Conservation (phyloP, 73 alveolate genomes). For the Paramecium sonneborni region DNA sequence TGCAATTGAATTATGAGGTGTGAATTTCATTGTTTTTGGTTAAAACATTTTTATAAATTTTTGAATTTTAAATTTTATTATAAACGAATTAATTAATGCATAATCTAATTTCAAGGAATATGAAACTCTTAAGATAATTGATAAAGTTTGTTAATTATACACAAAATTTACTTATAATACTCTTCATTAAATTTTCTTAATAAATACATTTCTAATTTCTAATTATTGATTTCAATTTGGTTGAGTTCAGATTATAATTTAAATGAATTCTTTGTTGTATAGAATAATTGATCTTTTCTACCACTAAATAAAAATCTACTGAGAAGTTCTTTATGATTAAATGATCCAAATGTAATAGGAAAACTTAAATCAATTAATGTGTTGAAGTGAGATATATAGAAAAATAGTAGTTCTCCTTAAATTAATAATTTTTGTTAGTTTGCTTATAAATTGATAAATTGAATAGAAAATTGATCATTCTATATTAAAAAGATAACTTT, state of each 20-base stretch:
- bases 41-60: neutral
- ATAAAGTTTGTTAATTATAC: neutral
- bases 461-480: neutral
- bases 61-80: slow-evolving; percentile 29
- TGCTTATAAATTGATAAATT: neutral
- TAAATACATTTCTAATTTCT: neutral
- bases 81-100: slow-evolving; percentile 1
- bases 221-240: neutral
- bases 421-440: neutral
- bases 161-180: neutral
- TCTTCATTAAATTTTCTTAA: neutral
- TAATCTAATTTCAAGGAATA: neutral
- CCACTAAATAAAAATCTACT: neutral
- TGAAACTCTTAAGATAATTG: neutral
- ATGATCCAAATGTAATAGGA: neutral
- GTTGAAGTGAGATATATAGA: neutral
- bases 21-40: slow-evolving; percentile 21
- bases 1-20: slow-evolving; percentile 1
- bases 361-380: neutral
- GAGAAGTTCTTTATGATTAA: neutral
- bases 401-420: neutral
- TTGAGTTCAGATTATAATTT: neutral
- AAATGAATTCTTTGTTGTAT: neutral
- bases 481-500: neutral
- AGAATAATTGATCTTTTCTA: neutral